These are phyloP conservation scores for Dictyostelium capitatum DNA, from an alignment of 78 protist genomes.

Conservation along the genomic window DNA sequence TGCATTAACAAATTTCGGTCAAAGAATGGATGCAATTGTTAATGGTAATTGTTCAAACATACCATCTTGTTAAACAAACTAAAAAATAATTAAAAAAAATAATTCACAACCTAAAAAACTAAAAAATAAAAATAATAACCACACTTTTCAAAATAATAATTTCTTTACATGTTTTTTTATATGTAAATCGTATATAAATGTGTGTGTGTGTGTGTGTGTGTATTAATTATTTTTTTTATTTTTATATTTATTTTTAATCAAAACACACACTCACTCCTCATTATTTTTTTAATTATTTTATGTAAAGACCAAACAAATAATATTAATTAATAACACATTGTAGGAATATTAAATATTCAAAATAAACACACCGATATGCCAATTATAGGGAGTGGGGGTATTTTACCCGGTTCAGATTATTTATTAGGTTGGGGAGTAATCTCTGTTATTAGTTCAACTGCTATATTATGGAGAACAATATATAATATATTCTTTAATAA, in stretches of 20 bases:
- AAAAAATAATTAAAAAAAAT: background rate
- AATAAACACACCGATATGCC: background rate
- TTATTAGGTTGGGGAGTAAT: slow-evolving; percentile 10
- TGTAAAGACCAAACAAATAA: background rate
- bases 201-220: background rate
- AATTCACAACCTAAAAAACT: background rate
- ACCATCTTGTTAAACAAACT: background rate
- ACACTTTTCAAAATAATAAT: background rate
- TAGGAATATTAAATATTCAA: background rate
- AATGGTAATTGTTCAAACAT: background rate
- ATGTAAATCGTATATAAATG: background rate
- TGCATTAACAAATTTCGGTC: background rate
- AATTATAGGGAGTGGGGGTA: slow-evolving; percentile 7
- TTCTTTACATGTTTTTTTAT: background rate
- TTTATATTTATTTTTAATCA: background rate
- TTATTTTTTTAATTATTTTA: background rate
- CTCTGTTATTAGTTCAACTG: background rate
- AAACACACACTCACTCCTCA: too few species aligned
- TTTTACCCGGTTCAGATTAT: background rate
- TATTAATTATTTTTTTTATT: background rate
- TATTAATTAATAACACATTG: background rate
- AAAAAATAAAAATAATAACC: background rate
- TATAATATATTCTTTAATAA: background rate
- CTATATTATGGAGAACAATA: background rate
- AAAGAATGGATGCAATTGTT: slow-evolving; percentile 4